Base-by-base conservation (phyloP, 768 basidiomycete species). In the Psilocybe tampanensis region DNA sequence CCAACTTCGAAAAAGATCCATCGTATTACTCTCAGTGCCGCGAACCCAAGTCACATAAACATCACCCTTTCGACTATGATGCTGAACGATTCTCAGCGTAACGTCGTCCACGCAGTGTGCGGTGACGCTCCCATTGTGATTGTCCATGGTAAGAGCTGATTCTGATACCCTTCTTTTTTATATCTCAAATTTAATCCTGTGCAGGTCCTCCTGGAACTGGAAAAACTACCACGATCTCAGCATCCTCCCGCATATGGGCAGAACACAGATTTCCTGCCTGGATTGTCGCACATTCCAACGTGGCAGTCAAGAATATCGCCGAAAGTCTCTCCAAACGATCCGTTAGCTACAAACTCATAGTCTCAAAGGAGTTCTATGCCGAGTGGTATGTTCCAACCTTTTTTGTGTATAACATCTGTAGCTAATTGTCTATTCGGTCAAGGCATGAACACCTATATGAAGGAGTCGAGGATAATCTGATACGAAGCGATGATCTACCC, bases 361-460 rank as follows among this genome's bases (percentile, higher is more conserved):
- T 82, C 1, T 79, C 80, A 1, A 73, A 75, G 29, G 80, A 82
- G 19, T 82, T 81, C 51, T 74, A 78, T 55, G 67, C 69, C 9
- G 80, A 78, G 64, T 82, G 80, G 79, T 80, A 44, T 36, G 12
- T 11, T 36, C 18, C 29, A 12, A 9, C 18, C 1, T 26, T 19
- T 15, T 2, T 34, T 26, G 15, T 8, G n/a, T n/a, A n/a, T n/a
- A n/a, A n/a, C n/a, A n/a, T n/a, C n/a, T n/a, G n/a, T n/a, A n/a
- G n/a, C n/a, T n/a, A n/a, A n/a, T n/a, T n/a, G n/a, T n/a, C n/a
- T n/a, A n/a, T n/a, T n/a, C n/a, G n/a, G n/a, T 15, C n/a, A 58
- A 83, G 82, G 82, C 82, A 84, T 53, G 80, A 84, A 59, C 75
- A 81, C 41, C 60, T 83, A 2, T 84, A 84, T 58, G 48, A 59